A percentile compares a stretch with the other conserved stretches of the same genome.
Evolutionary conservation across 179 eudicot species (phyloP).

Genomic region (Beta macrorhiza): DNA sequence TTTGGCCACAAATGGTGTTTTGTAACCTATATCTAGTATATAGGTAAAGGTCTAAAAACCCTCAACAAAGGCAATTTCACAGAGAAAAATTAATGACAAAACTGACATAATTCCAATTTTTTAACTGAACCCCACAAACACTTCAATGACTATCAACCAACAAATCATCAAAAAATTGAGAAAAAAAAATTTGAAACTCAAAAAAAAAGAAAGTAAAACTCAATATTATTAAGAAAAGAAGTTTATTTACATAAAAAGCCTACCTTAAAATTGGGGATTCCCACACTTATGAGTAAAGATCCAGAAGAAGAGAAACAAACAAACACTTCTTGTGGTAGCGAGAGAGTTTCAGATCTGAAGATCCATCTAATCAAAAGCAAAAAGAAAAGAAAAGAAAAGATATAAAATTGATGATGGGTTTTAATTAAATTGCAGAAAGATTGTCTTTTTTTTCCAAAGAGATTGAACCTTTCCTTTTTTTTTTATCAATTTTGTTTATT

Average conservation of each 20-base stretch:
- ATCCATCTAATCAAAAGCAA: conserved; percentile 40
- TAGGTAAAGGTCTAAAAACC: conserved; percentile 40
- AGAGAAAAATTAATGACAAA: conserved; percentile 22
- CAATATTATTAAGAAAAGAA: no score
- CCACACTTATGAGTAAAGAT: conserved; percentile 23
- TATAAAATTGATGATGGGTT: conserved; percentile 8
- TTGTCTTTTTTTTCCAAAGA: background rate
- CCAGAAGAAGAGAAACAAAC: conserved; percentile 14
- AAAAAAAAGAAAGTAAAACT: background rate
- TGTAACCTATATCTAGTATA: conserved; percentile 35
- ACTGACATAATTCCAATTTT: conserved; percentile 17
- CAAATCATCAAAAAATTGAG: conserved; percentile 1
- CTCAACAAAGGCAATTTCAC: conserved; percentile 20
- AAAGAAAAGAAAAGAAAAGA: background rate
- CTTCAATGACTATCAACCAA: conserved; percentile 11
- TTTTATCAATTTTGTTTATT: background rate
- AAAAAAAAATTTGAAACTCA: background rate
- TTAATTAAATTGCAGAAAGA: background rate
- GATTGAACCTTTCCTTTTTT: conserved; percentile 20
- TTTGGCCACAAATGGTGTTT: conserved; percentile 27
- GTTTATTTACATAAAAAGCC: background rate
- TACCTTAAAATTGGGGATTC: conserved; percentile 39
- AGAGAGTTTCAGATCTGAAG: conserved; percentile 54
- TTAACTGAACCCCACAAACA: conserved; percentile 23
- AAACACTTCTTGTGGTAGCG: conserved; percentile 29